Conservation (phyloP, 2,329 filamentous ascomycete genomes). For the Mycosphaerella sp. region DNA sequence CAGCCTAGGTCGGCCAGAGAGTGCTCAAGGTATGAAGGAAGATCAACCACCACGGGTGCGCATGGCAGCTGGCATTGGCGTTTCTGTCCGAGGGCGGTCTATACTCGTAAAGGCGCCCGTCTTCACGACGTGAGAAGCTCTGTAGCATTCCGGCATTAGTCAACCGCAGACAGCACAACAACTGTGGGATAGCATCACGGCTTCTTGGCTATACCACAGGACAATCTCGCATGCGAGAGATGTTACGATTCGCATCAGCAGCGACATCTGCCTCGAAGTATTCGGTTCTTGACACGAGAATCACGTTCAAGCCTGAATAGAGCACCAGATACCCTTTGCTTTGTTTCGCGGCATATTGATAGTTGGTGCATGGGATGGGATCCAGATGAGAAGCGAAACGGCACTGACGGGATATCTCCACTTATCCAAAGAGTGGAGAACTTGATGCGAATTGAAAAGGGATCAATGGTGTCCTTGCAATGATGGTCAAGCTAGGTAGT, state of each 20-base stretch:
- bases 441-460: not conserved
- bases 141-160: not conserved
- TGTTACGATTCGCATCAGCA: not conserved
- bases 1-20: slow-evolving; percentile 37
- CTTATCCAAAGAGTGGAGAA: not conserved
- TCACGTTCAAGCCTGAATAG: not conserved
- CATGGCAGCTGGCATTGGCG: slow-evolving; percentile 43
- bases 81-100: slow-evolving; percentile 44
- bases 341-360: not conserved
- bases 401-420: not conserved
- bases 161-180: not conserved
- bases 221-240: not conserved
- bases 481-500: not conserved
- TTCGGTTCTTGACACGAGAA: not conserved
- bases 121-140: slow-evolving; percentile 29
- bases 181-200: not conserved
- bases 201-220: not conserved
- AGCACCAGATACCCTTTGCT: slow-evolving; percentile 10
- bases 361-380: not conserved
- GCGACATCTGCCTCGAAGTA: not conserved
- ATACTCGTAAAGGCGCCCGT: slow-evolving; percentile 47
- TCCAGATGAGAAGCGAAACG: not conserved
- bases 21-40: slow-evolving; percentile 38
- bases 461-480: not conserved
- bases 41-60: slow-evolving; percentile 40